phyloP scores from a whole-genome alignment of 495 filamentous ascomycete species.

The Letharia lupina region DNA sequence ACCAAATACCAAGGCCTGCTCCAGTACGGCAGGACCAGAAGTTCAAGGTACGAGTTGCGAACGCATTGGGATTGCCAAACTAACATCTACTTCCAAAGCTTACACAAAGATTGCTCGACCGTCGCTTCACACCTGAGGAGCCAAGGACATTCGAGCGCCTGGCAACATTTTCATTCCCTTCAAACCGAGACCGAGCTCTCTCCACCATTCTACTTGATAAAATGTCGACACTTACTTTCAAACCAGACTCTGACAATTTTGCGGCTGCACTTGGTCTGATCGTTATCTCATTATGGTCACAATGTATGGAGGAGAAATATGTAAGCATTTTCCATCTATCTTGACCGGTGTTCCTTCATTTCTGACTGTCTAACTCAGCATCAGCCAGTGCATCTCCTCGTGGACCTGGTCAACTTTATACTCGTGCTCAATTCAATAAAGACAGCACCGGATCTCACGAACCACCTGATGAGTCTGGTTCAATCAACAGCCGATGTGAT shows the following conservation, averaged over 20 bases:
- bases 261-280: slow-evolving; percentile 44
- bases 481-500: slow-evolving; percentile 51
- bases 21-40: slow-evolving; percentile 13
- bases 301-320: slow-evolving; percentile 51
- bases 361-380: slow-evolving; percentile 20
- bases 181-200: slow-evolving; percentile 42
- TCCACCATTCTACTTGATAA: slow-evolving; percentile 52
- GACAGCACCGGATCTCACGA: slow-evolving; percentile 41
- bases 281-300: slow-evolving; percentile 53
- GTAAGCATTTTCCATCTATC: slow-evolving; percentile 25
- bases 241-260: slow-evolving; percentile 36
- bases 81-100: slow-evolving; percentile 27
- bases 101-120: slow-evolving; percentile 51
- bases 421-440: slow-evolving; percentile 42
- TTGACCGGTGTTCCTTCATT: neutral
- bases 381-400: slow-evolving; percentile 48
- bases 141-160: slow-evolving; percentile 50
- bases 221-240: slow-evolving; percentile 32
- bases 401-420: slow-evolving; percentile 47
- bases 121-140: slow-evolving; percentile 39
- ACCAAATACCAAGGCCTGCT: neutral
- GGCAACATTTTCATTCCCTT: slow-evolving; percentile 45
- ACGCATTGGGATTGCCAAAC: neutral
- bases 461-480: slow-evolving; percentile 45
- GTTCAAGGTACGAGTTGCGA: slow-evolving; percentile 12